Evolutionary conservation across 495 filamentous ascomycete species (phyloP), one percentile per base, ranked within the genome.

Genomic region (Penicillium paxilli): DNA sequence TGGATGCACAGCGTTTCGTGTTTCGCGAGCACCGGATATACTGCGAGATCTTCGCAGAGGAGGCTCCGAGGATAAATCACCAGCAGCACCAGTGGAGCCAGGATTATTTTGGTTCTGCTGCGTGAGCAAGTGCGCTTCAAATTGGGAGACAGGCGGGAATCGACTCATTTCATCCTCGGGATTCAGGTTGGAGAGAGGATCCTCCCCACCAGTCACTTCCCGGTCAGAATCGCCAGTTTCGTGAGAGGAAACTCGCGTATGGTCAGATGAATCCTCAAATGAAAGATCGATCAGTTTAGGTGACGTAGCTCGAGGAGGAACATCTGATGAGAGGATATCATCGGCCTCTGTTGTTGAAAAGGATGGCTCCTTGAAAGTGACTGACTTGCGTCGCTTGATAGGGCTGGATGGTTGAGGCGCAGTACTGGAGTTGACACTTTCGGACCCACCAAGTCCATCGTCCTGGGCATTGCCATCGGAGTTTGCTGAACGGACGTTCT

Each of bases 81-180:
- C 14, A 0, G 10, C 40, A 41, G 37, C 7, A 38, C 24, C 5
- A n/a, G n/a, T 21, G 38, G 51, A 24, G 24, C 41, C 10, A 20
- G 22, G 35, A 25, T 28, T 35, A 12, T 8, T 16, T 12, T 50
- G 50, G 19, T 51, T 59, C 28, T 65, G 66, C 3, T 55, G 60
- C 20, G 73, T 66, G 14, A 72, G 38, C 25, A 72, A 58, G 32
- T 72, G 73, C 2, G 75, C 75, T 47, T 77, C 73, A 5, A 71
- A 44, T 32, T 78, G 75, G 19, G 74, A 78, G 12, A 78, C 69
- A 19, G 75, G 75, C 19, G 75, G 75, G 51, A 77, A 78, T 2
- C 65, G 68, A 19, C 50, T 66, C 51, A 69, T 66, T 24, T 69
- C 65, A n/a, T 54, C 6, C 12, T 68, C 57, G 11, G 65, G 51